Evolutionary conservation across 2,329 filamentous ascomycete genomes (phyloP).

Genomic region (Penicillium sp.): DNA sequence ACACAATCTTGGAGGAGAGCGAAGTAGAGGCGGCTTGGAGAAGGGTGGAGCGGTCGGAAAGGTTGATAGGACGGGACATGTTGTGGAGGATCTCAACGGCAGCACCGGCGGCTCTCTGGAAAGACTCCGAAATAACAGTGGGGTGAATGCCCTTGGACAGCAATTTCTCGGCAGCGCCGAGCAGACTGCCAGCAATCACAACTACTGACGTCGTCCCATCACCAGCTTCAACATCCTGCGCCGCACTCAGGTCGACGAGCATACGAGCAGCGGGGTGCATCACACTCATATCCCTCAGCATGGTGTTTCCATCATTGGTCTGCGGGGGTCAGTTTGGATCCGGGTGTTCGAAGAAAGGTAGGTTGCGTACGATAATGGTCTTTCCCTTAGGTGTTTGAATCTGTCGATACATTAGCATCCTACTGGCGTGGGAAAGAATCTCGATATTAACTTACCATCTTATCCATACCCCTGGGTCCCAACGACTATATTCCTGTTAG

Average conservation of each 20-base stretch:
- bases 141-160: conserved; percentile 91
- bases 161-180: conserved; percentile 88
- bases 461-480: conserved; percentile 96
- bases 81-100: conserved; percentile 86
- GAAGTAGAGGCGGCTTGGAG: conserved; percentile 96
- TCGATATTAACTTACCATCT: conserved; percentile 61
- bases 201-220: conserved; percentile 98
- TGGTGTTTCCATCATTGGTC: conserved; percentile 98
- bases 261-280: conserved; percentile 99
- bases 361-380: conserved; percentile 70
- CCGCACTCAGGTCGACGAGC: conserved; percentile 94
- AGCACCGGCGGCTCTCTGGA: conserved; percentile 87
- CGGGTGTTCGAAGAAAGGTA: conserved; percentile 11
- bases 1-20: conserved; percentile 96
- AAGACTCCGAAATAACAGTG: conserved; percentile 94
- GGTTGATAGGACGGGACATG: conserved; percentile 90
- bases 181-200: conserved; percentile 90
- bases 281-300: conserved; percentile 98
- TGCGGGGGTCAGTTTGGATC: conserved; percentile 35
- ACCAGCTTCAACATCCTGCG: conserved; percentile 96
- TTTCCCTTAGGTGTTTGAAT: conserved; percentile 95
- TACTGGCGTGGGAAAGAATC: background rate
- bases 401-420: conserved; percentile 37
- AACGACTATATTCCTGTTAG: conserved; percentile 60
- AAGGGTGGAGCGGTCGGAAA: conserved; percentile 82